Percentiles rank a stretch among this genome's conserved stretches.
These are phyloP conservation scores for Verruconis gallopava DNA, from an alignment of 2,329 filamentous ascomycete species.

Conservation along the genomic window DNA sequence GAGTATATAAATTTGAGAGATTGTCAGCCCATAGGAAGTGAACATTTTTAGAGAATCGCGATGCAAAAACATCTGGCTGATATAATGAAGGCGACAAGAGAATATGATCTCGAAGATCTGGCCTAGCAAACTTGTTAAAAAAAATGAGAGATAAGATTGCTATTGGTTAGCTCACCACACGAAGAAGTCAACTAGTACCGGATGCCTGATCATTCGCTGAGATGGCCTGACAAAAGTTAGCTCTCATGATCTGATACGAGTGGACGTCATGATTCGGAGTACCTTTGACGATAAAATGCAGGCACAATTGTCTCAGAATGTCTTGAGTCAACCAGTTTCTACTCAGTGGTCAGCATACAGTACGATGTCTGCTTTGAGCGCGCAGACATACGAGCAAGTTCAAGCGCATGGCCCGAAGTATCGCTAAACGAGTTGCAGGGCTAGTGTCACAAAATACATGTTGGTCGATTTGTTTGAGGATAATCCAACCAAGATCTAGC, in stretches of 20 bases:
- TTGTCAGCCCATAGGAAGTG: neutral
- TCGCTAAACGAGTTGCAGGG: neutral
- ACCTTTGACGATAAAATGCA: neutral
- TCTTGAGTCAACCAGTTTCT: neutral
- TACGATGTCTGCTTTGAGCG: too few relatives aligned
- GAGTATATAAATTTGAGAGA: neutral
- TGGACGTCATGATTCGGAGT: too few relatives aligned
- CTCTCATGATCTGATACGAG: too few relatives aligned
- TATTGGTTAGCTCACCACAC: neutral
- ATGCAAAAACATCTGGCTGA: neutral
- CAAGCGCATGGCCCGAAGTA: neutral
- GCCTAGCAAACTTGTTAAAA: neutral
- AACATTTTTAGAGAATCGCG: neutral
- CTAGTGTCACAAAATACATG: neutral
- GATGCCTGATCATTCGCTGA: neutral
- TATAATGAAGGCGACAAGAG: neutral
- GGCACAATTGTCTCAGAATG: neutral
- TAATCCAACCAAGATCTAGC: neutral
- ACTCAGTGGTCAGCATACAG: neutral
- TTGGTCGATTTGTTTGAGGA: neutral
- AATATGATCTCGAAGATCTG: conserved; percentile 1
- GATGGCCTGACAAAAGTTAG: neutral
- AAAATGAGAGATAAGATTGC: neutral
- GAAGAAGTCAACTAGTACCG: conserved; percentile 1
- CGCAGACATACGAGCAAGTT: neutral